Conservation (phyloP, 805 yeast genomes). For the Hagleromyces aurorensis region DNA sequence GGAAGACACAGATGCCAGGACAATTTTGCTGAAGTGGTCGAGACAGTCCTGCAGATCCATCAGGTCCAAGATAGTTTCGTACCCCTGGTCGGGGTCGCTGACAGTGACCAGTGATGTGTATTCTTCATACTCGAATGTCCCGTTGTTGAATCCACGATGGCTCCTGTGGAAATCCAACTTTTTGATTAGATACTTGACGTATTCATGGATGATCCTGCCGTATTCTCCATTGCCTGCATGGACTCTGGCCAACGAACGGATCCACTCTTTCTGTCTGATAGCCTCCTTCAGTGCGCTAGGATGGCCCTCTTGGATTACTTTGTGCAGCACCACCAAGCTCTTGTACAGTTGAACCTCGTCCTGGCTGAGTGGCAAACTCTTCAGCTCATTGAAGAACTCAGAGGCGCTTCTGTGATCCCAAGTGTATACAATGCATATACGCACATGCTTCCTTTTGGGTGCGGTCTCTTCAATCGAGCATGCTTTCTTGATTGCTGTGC, state of each 20-base stretch:
- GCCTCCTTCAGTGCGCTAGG: constrained; percentile 76
- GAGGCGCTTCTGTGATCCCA: constrained; percentile 89
- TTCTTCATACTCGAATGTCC: constrained; percentile 93
- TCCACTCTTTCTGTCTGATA: constrained; percentile 67
- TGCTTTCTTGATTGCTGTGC: constrained; percentile 56
- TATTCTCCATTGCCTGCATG: constrained; percentile 43
- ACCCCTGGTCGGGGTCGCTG: constrained; percentile 93
- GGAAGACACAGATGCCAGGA: constrained; percentile 63
- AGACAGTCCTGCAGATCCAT: constrained; percentile 80
- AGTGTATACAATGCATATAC: constrained; percentile 91
- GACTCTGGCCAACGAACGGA: constrained; percentile 60
- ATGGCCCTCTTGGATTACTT: constrained; percentile 97
- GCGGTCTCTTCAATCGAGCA: constrained; percentile 80
- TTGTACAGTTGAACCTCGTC: constrained; percentile 84
- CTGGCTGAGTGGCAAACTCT: constrained; percentile 63
- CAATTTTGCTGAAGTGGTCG: constrained; percentile 66
- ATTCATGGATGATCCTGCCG: constrained; percentile 68
- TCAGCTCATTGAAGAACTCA: constrained; percentile 79
- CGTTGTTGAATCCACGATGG: constrained; percentile 79
- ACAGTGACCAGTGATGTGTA: constrained; percentile 81
- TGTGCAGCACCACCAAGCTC: constrained; percentile 76
- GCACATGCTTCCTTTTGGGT: constrained; percentile 91
- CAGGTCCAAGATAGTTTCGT: constrained; percentile 77
- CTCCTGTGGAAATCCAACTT: constrained; percentile 77
- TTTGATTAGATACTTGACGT: constrained; percentile 57